Conservation (phyloP, 2,329 filamentous ascomycete genomes). For the Juglanconis juglandina region DNA sequence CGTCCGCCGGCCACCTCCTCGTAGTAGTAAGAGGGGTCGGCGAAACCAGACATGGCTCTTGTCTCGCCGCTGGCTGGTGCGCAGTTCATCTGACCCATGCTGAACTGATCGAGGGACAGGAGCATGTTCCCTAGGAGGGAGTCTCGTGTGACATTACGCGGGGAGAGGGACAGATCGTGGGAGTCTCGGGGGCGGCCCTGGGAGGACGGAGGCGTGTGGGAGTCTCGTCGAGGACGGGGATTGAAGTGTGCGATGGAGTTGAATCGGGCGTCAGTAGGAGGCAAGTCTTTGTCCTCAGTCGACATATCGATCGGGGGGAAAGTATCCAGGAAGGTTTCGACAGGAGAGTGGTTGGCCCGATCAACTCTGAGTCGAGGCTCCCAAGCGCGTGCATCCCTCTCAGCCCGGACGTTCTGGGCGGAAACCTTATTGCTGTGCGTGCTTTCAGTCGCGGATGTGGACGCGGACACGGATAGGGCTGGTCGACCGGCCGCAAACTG, state of each 20-base stretch:
- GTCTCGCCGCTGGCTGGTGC: slow-evolving; percentile 21
- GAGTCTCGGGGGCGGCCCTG: slow-evolving; percentile 54
- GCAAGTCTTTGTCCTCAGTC: slow-evolving; percentile 29
- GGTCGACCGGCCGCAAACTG: slow-evolving; percentile 24
- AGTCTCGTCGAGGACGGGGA: slow-evolving; percentile 26
- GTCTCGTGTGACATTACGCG: slow-evolving; percentile 74
- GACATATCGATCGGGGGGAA: slow-evolving; percentile 37
- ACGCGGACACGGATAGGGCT: background rate
- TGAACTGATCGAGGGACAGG: slow-evolving; percentile 83
- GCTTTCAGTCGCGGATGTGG: slow-evolving; percentile 1
- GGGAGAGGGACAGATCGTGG: slow-evolving; percentile 80
- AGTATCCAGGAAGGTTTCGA: slow-evolving; percentile 31
- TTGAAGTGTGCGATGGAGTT: background rate
- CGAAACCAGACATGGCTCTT: slow-evolving; percentile 25
- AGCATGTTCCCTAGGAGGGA: slow-evolving; percentile 96
- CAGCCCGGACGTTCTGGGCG: background rate
- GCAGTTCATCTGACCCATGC: slow-evolving; percentile 45
- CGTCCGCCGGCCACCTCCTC: slow-evolving; percentile 26
- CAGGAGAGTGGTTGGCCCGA: slow-evolving; percentile 19
- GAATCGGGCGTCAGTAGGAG: background rate
- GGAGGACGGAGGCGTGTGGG: slow-evolving; percentile 23
- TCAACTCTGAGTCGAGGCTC: background rate
- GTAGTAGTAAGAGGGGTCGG: slow-evolving; percentile 23
- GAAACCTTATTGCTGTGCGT: slow-evolving; percentile 2
- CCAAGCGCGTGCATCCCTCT: slow-evolving; percentile 13